Evolutionary conservation across 179 eudicot genomes (phyloP).

Genomic region (Patellifolia procumbens): DNA sequence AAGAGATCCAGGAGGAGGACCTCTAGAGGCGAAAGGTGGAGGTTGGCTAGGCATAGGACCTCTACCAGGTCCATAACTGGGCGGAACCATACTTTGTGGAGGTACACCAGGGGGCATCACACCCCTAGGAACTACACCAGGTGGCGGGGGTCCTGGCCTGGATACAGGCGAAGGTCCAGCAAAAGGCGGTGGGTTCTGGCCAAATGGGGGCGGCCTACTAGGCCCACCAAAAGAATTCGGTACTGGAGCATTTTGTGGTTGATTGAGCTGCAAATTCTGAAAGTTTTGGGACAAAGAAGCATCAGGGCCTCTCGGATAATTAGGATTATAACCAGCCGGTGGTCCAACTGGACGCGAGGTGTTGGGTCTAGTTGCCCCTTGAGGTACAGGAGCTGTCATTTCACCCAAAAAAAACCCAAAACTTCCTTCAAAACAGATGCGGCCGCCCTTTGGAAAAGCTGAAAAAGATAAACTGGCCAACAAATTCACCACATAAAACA

Average conservation of each 20-base stretch:
- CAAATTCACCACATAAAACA: slow-evolving; percentile 19
- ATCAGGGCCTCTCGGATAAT: slow-evolving; percentile 29
- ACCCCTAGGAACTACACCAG: slow-evolving; percentile 68
- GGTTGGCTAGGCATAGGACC: slow-evolving; percentile 52
- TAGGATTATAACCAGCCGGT: slow-evolving; percentile 38
- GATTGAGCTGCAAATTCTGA: slow-evolving; percentile 47
- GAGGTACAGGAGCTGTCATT: slow-evolving; percentile 52
- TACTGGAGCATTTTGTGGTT: slow-evolving; percentile 33
- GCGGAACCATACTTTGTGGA: slow-evolving; percentile 44
- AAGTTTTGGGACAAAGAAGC: slow-evolving; percentile 45
- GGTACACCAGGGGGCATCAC: slow-evolving; percentile 53
- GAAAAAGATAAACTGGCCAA: not conserved
- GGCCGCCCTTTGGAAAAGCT: slow-evolving; percentile 7
- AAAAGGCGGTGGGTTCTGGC: slow-evolving; percentile 46
- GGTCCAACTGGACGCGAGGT: slow-evolving; percentile 31
- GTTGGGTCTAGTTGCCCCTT: slow-evolving; percentile 48
- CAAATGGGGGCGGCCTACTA: slow-evolving; percentile 45
- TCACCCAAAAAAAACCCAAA: not conserved
- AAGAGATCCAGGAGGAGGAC: slow-evolving; percentile 41
- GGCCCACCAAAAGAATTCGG: slow-evolving; percentile 36
- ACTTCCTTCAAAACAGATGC: slow-evolving; percentile 14
- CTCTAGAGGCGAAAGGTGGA: slow-evolving; percentile 50
- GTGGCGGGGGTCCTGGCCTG: slow-evolving; percentile 79
- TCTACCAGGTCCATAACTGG: slow-evolving; percentile 46
- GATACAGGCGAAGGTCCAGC: slow-evolving; percentile 42